Evolutionary conservation across 2,329 filamentous ascomycete genomes (phyloP).

Genomic region (Fusarium sp.): DNA sequence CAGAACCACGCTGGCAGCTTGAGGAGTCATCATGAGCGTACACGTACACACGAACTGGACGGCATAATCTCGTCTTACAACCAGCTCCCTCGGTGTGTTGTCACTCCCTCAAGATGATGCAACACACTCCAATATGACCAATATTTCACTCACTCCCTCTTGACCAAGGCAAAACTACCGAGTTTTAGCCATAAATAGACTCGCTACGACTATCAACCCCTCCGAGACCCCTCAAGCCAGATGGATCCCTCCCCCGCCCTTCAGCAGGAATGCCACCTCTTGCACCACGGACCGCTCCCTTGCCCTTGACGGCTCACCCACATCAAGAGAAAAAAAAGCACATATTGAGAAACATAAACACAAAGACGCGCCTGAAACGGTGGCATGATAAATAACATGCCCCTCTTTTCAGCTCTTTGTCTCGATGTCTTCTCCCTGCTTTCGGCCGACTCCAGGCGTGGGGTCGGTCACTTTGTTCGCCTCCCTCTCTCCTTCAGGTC

Average conservation of each 20-base stretch:
- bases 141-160: background rate
- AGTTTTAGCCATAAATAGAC: conserved; percentile 5
- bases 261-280: background rate
- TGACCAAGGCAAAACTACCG: background rate
- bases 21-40: background rate
- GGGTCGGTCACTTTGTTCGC: background rate
- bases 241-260: conserved; percentile 5
- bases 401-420: conserved; percentile 29
- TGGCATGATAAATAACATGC: conserved; percentile 5
- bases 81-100: background rate
- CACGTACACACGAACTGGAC: background rate
- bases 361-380: conserved; percentile 12
- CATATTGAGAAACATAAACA: conserved; percentile 19
- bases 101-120: background rate
- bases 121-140: conserved; percentile 9
- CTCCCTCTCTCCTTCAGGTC: background rate
- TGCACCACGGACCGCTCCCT: conserved; percentile 6
- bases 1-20: background rate
- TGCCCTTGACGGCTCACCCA: conserved; percentile 6
- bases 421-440: conserved; percentile 20
- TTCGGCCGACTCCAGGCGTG: conserved; percentile 8
- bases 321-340: background rate
- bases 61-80: conserved; percentile 21
- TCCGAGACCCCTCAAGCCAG: background rate
- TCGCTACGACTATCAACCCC: background rate